Conservation (phyloP, 2,329 filamentous ascomycete species). For the Orbilia oligospora region DNA sequence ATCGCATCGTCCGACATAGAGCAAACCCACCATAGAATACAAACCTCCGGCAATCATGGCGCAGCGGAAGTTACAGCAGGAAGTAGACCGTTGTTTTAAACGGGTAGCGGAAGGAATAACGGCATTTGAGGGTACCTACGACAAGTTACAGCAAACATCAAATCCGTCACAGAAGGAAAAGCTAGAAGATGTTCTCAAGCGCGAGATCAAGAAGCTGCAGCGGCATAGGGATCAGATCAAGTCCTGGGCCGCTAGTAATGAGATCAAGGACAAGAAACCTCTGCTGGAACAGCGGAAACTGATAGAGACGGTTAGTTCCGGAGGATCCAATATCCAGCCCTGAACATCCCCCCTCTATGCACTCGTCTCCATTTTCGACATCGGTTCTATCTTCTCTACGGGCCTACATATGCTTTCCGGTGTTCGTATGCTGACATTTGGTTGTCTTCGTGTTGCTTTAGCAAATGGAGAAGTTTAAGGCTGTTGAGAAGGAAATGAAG, state of each 20-base stretch:
- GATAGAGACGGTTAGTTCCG: slow-evolving; percentile 88
- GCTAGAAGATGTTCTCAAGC: slow-evolving; percentile 94
- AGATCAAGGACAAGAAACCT: slow-evolving; percentile 99
- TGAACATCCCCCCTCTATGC: slow-evolving; percentile 57
- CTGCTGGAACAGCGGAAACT: slow-evolving; percentile 92
- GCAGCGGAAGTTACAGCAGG: slow-evolving; percentile 94
- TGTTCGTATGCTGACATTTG: slow-evolving; percentile 45
- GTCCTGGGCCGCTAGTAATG: slow-evolving; percentile 97
- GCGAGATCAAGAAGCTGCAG: slow-evolving; percentile 99
- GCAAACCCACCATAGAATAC: slow-evolving; percentile 39
- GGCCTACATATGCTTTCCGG: slow-evolving; percentile 3
- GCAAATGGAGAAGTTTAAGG: slow-evolving; percentile 99
- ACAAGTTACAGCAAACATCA: slow-evolving; percentile 96
- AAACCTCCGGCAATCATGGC: slow-evolving; percentile 76
- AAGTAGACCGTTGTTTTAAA: slow-evolving; percentile 99
- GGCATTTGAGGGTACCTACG: slow-evolving; percentile 94
- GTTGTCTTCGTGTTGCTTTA: slow-evolving; percentile 68
- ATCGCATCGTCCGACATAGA: slow-evolving; percentile 57
- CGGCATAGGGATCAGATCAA: slow-evolving; percentile 98
- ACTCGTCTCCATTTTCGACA: slow-evolving; percentile 37
- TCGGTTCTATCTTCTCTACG: slow-evolving; percentile 31
- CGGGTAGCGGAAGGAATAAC: slow-evolving; percentile 93
- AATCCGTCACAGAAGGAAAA: slow-evolving; percentile 94
- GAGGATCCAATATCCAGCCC: slow-evolving; percentile 53
- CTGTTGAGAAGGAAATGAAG: slow-evolving; percentile 99